Base-by-base conservation (phyloP, 768 basidiomycete species). In the Tulasnella sp. region DNA sequence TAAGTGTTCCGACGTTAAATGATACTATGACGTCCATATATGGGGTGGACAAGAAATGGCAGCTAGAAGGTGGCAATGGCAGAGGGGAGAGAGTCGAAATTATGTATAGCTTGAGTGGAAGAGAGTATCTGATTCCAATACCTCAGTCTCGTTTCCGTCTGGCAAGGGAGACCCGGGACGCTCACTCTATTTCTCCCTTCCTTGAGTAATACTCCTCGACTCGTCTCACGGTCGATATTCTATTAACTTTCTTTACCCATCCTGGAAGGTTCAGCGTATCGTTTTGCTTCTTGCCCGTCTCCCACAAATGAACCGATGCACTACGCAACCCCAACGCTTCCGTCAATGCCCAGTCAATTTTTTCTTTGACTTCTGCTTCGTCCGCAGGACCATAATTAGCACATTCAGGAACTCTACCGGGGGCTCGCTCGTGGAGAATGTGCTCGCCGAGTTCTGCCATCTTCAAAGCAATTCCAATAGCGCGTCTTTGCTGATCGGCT, bases 1-100 rank as follows among this genome's bases (percentile, higher is more conserved):
- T 77, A 16, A 81, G 79, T 79, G 81, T 77, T 26, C 81, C 81
- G 11, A 80, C 57, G 48, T 81, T 81, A 74, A 81, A 80, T 13
- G 73, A 51, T 15, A 78, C 77, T 7, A 81, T 79, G 1, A 77
- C 79, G 18, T 78, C 46, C 11, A 72, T 70, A 15, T 20, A 26
- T 74, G 79, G 32, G 73, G 71, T 39, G 44, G 48, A 81, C 23
- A 75, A 70, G n/a, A 48, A 69, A 11, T 18, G 44, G 13, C 69
- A 39, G 16, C 44, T 37, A 23, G n/a, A 57, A 74, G 44, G 7
- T 46, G 29, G 15, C 29, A 32, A 40, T 5, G 46, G 39, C 18
- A 77, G 79, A 16, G 80, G 80, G 7, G 81, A 46, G 23, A 81
- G 79, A 16, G 80, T 70, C 40, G 79, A 81, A 6, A 80, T 72